Evolutionary conservation across 345 rosid genomes (phyloP).

Genomic region (Populus davidiana): DNA sequence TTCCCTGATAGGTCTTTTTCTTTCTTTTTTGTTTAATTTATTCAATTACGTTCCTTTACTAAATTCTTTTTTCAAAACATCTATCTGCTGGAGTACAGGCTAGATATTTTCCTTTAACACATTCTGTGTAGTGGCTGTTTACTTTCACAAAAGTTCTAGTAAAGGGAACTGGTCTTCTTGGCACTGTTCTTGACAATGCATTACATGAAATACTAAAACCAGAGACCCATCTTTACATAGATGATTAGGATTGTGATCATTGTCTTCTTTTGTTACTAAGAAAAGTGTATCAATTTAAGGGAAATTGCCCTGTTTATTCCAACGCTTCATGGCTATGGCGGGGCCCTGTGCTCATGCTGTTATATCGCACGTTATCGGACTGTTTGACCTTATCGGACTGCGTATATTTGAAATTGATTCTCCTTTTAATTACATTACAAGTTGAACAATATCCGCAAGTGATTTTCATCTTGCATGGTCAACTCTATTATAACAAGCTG

Average conservation of each 20-base stretch:
- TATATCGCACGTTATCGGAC: too few species aligned
- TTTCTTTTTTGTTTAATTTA: constrained; percentile 1
- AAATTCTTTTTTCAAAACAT: constrained; percentile 13
- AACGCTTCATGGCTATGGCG: neutral
- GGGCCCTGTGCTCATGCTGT: neutral
- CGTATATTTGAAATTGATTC: too few species aligned
- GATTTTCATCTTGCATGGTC: too few species aligned
- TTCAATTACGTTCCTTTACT: constrained; percentile 23
- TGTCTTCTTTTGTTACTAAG: constrained; percentile 17
- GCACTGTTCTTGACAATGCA: constrained; percentile 2
- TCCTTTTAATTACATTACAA: too few species aligned
- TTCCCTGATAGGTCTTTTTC: constrained; percentile 57
- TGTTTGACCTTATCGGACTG: too few species aligned
- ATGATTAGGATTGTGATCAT: constrained; percentile 3
- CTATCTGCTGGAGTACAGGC: constrained; percentile 17
- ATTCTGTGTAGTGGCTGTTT: neutral
- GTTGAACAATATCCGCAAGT: too few species aligned
- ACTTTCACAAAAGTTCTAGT: neutral
- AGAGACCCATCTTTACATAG: neutral
- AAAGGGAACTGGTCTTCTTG: constrained; percentile 12
- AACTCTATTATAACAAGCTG: too few species aligned
- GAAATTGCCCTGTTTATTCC: neutral
- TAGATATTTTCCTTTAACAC: constrained; percentile 13
- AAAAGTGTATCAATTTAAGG: neutral
- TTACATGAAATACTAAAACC: neutral